phyloP scores from a whole-genome alignment of 2,329 filamentous ascomycete genomes.

The Ascochyta fabae region DNA sequence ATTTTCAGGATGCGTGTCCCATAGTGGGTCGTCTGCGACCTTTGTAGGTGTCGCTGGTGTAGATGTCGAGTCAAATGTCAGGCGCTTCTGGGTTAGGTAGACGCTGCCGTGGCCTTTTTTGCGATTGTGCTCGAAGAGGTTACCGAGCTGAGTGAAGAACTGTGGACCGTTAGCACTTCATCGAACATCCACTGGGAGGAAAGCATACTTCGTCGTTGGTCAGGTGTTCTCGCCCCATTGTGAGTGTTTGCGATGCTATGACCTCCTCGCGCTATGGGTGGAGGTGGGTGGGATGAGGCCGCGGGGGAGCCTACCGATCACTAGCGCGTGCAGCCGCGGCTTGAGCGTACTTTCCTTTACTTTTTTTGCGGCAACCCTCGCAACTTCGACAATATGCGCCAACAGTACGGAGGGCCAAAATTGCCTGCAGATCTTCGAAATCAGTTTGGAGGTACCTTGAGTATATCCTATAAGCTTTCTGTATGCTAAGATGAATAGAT shows the following conservation, averaged over 20 bases:
- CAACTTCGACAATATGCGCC: slow-evolving; percentile 45
- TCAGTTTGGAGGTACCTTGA: slow-evolving; percentile 48
- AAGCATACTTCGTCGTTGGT: slow-evolving; percentile 66
- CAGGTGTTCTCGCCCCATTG: slow-evolving; percentile 60
- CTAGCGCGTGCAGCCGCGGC: slow-evolving; percentile 11
- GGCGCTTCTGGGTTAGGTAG: slow-evolving; percentile 77
- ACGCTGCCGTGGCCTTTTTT: slow-evolving; percentile 75
- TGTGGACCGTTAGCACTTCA: slow-evolving; percentile 43
- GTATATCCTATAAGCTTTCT: neutral
- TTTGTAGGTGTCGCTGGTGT: slow-evolving; percentile 44
- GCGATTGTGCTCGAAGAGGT: slow-evolving; percentile 72
- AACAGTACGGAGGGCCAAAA: slow-evolving; percentile 51
- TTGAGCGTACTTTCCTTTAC: slow-evolving; percentile 32
- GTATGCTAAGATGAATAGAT: slow-evolving; percentile 27
- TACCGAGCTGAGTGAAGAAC: slow-evolving; percentile 75
- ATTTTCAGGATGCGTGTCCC: slow-evolving; percentile 64
- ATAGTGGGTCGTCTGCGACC: slow-evolving; percentile 60
- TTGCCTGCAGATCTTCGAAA: slow-evolving; percentile 55
- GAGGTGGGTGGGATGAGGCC: slow-evolving; percentile 21
- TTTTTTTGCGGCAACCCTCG: slow-evolving; percentile 36
- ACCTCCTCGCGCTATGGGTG: slow-evolving; percentile 28
- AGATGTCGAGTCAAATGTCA: slow-evolving; percentile 53
- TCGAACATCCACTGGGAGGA: slow-evolving; percentile 20
- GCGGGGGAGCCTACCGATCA: slow-evolving; percentile 23
- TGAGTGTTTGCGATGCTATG: slow-evolving; percentile 30